Evolutionary conservation across 169 alveolate genomes (phyloP), one percentile per base, ranked within the genome.

Genomic region (Perkinsus marinus): DNA sequence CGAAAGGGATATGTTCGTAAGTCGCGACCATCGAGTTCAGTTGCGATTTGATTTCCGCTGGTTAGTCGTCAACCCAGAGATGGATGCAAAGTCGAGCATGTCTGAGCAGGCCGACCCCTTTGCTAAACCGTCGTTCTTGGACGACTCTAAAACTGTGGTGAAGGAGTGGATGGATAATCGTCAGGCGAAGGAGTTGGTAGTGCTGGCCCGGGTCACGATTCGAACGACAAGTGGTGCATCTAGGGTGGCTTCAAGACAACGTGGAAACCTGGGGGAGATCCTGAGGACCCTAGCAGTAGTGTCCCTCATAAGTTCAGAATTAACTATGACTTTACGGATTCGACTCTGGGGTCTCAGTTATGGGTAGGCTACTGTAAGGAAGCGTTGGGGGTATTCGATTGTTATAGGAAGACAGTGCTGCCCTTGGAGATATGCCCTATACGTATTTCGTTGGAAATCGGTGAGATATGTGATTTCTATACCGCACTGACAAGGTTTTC

Each of bases 401-500:
- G 3, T 57, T 57, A 13, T 16, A 57, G 79, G 79, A 57, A 26
- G 79, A 57, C 22, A 57, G 22, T 57, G 79, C 22, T 16, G 79
- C 79, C 5, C 79, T 57, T 13, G 79, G 79, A 16, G 79, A 57
- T 57, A 57, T 57, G 79, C 79, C 79, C 34, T 57, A 57, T 16
- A 57, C 79, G 79, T 57, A 57, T 16, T 57, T 57, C 22, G 79
- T 57, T 30, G 79, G 79, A 26, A 57, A 57, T 57, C 79, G 79
- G 79, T 57, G 34, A 30, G 79, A 19, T 30, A 57, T 57, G 79
- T 57, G 26, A 26, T 26, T 57, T 7, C 37, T 57, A 0, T 30
- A 16, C 22, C n/a, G n/a, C n/a, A n/a, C 34, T 57, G 37, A 19
- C 22, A 7, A 30, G 30, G 79, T 90, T 91, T 93, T 68, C 96